A percentile compares a stretch with the other conserved stretches of the same genome.
Conservation (phyloP, 139 green algal species). For the Chlorella sp. region DNA sequence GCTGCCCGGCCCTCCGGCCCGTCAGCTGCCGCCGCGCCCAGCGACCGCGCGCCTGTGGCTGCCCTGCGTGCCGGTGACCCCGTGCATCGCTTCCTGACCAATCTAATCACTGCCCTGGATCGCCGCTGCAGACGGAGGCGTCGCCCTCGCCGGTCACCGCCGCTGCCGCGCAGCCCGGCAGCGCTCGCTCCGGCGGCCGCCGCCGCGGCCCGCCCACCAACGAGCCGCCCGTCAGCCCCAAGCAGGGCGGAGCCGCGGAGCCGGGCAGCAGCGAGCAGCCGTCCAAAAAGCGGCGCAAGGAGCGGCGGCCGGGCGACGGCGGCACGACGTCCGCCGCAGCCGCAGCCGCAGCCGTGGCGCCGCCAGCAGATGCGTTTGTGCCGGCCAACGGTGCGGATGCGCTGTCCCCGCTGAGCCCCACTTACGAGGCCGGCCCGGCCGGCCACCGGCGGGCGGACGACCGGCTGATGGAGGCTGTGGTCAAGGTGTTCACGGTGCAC, state of each 20-base stretch:
- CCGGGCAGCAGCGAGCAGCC: slow-evolving; percentile 1
- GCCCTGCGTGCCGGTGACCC: no score
- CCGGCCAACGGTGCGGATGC: neutral
- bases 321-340: slow-evolving; percentile 22
- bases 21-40: no score
- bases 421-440: neutral
- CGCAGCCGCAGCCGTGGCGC: neutral
- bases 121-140: no score
- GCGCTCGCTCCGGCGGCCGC: neutral
- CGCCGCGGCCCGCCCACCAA: no score
- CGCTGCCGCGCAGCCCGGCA: neutral
- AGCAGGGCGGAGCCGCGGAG: neutral
- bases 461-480: slow-evolving; percentile 71
- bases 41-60: no score
- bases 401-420: neutral
- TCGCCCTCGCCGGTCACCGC: neutral
- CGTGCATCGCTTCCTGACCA: no score
- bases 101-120: no score
- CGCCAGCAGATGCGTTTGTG: neutral
- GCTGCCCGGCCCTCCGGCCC: no score
- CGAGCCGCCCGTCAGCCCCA: neutral
- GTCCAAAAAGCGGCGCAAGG: slow-evolving; percentile 32
- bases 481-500: slow-evolving; percentile 71
- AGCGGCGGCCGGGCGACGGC: neutral
- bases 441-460: neutral